Evolutionary conservation across 495 filamentous ascomycete species (phyloP).

Genomic region (Hyaloscypha finlandica): DNA sequence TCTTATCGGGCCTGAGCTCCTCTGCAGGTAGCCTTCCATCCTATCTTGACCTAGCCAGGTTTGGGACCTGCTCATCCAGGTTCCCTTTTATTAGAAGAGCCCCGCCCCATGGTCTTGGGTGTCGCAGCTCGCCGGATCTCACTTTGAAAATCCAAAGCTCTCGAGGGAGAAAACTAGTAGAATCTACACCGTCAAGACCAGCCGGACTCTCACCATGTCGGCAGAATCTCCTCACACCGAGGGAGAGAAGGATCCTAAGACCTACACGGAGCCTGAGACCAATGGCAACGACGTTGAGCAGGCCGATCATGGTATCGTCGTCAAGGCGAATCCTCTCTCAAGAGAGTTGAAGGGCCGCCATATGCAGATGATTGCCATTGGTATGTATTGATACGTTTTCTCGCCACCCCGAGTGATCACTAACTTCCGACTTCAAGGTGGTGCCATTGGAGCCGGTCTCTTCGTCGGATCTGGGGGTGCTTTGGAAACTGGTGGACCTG

Average conservation of each 20-base stretch:
- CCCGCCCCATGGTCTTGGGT: background rate
- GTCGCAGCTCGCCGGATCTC: background rate
- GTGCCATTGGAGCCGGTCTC: constrained; percentile 56
- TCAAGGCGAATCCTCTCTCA: constrained; percentile 12
- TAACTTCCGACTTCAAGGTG: constrained; percentile 42
- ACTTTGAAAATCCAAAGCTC: background rate
- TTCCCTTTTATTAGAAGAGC: background rate
- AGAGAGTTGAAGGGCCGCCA: constrained; percentile 51
- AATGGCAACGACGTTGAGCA: background rate
- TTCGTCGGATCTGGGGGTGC: constrained; percentile 53
- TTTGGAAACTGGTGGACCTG: constrained; percentile 45
- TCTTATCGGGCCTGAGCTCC: background rate
- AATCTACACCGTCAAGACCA: background rate
- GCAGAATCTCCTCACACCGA: background rate
- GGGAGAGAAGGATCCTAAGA: background rate
- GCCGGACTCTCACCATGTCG: background rate
- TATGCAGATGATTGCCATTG: constrained; percentile 78
- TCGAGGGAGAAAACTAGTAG: background rate
- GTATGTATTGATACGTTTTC: constrained; percentile 6
- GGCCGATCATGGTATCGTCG: constrained; percentile 19
- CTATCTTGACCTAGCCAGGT: background rate
- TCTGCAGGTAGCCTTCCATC: background rate
- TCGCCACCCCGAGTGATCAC: background rate
- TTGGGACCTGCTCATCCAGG: background rate
- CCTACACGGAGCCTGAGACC: no score